phyloP scores from a whole-genome alignment of 2,329 filamentous ascomycete species.

The Pseudogymnoascus sp. region DNA sequence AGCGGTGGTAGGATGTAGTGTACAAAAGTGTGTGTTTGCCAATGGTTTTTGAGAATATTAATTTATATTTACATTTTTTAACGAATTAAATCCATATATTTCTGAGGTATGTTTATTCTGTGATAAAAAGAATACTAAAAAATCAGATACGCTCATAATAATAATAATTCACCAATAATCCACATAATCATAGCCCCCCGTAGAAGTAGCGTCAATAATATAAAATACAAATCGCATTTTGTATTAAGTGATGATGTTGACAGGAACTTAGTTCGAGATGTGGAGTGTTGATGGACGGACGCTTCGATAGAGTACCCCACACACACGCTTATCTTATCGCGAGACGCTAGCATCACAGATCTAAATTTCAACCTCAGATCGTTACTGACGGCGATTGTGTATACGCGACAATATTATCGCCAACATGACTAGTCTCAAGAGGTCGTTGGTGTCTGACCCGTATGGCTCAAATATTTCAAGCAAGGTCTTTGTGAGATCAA shows the following conservation, averaged over 20 bases:
- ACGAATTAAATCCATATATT: not conserved
- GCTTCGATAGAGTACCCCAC: not conserved
- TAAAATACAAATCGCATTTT: not conserved
- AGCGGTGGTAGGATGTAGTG: not conserved
- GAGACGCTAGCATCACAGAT: conserved; percentile 7
- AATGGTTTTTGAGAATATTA: not conserved
- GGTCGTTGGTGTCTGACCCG: conserved; percentile 43
- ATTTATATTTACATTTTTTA: not conserved
- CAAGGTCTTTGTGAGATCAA: conserved; percentile 93
- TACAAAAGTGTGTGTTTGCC: not conserved
- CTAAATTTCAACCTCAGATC: conserved; percentile 9
- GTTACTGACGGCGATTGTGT: not conserved
- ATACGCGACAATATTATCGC: conserved; percentile 8
- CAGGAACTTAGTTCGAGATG: not conserved
- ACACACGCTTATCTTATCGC: conserved; percentile 5
- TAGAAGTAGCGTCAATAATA: not conserved
- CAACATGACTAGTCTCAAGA: conserved; percentile 57
- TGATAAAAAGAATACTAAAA: not conserved
- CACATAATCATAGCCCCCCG: not conserved
- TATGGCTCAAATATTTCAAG: conserved; percentile 71
- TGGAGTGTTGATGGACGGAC: not conserved
- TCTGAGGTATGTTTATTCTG: not conserved
- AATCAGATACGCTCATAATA: not conserved
- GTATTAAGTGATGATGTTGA: not conserved
- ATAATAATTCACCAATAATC: not conserved